Evolutionary conservation across 257 asterid species (phyloP), one percentile per base, ranked within the genome.

Genomic region (Rauvolfia tetraphylla): DNA sequence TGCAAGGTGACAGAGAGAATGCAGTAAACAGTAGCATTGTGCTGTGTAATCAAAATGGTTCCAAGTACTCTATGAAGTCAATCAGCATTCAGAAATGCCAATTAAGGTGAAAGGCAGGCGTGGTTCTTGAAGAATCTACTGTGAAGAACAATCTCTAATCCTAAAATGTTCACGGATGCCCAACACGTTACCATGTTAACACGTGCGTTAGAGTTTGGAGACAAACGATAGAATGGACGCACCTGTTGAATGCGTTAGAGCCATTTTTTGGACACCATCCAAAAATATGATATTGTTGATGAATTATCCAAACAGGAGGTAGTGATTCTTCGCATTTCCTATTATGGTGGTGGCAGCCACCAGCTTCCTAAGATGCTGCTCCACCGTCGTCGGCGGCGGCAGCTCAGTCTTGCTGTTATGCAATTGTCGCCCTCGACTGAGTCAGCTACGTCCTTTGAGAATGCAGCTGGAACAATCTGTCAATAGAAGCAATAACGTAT

Each of bases 11-110:
- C 3, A 51, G 59, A 65, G 78, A 63, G 25, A 51, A 11, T 39
- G 74, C 23, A 7, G 82, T 36, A 38, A 38, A 53, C 7, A 62
- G 78, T 13, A 51, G 70, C 82, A 79, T 79, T 65, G 51, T 53
- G 25, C 27, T 10, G 46, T 12, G 7, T 49, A 5, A 20, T 53
- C 59, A 20, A 53, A 10, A 5, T 22, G 27, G n/a, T 53, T 3
- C 2, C 4, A 22, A 53, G 59, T 20, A 53, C 59, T 53, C 14
- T 1, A 17, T 6, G 29, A 34, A 27, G 15, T 53, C 1, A 56
- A 56, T 56, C 12, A 31, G 29, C 31, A 56, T 56, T 56, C 14
- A 23, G 31, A n/a, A 38, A 36, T 36, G 71, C 38, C 49, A 33
- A 66, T 4, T 18, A 53, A 22, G 18, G 48, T 36, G 4, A 36